Percentiles rank a stretch among this genome's conserved stretches.
phyloP scores from a whole-genome alignment of 2,329 filamentous ascomycete species.

The Colletotrichum limetticola region DNA sequence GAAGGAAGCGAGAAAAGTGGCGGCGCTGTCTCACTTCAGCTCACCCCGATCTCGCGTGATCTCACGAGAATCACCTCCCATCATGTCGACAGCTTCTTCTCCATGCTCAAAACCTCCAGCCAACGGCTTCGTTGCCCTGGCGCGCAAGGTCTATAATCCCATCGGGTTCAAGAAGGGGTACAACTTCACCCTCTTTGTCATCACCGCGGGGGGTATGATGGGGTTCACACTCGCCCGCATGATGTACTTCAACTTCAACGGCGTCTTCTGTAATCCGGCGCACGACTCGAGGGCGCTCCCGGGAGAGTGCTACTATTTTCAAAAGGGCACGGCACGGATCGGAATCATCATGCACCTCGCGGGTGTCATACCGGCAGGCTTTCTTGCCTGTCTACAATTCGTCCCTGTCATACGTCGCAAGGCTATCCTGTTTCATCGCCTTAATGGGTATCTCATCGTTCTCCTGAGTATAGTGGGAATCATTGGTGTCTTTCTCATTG shows the following conservation, averaged over 20 bases:
- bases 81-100: slow-evolving; percentile 8
- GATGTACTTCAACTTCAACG: slow-evolving; percentile 56
- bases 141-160: slow-evolving; percentile 50
- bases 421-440: slow-evolving; percentile 64
- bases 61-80: not conserved
- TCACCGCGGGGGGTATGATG: slow-evolving; percentile 57
- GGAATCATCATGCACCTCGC: slow-evolving; percentile 60
- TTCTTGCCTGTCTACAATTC: slow-evolving; percentile 61
- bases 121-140: slow-evolving; percentile 36
- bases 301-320: slow-evolving; percentile 52
- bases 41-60: not conserved
- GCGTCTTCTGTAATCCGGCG: slow-evolving; percentile 45
- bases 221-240: slow-evolving; percentile 61
- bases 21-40: slow-evolving; percentile 11
- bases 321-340: slow-evolving; percentile 41
- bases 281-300: slow-evolving; percentile 39
- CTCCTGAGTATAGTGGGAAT: slow-evolving; percentile 58
- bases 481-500: slow-evolving; percentile 64
- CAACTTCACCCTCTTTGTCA: slow-evolving; percentile 65
- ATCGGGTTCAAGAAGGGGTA: slow-evolving; percentile 67
- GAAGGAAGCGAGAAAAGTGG: slow-evolving; percentile 12
- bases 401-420: slow-evolving; percentile 58
- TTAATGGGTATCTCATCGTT: slow-evolving; percentile 68
- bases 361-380: slow-evolving; percentile 54
- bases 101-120: slow-evolving; percentile 22